Conservation (phyloP, 805 yeast genomes). For the Kodamaea kaohsiungensis region DNA sequence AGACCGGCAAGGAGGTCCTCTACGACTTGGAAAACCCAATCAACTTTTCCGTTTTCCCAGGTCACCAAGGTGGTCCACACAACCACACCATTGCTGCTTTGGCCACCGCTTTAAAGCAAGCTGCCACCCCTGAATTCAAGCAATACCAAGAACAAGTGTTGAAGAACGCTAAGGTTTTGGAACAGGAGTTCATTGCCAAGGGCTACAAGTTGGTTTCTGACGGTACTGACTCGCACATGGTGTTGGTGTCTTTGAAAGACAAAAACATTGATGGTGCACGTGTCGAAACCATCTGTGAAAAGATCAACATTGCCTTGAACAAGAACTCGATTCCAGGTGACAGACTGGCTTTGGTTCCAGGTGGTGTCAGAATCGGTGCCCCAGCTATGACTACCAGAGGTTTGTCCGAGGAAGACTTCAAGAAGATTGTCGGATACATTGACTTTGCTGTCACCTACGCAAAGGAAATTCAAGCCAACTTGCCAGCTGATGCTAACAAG, state of each 20-base stretch:
- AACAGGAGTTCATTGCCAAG: constrained; percentile 58
- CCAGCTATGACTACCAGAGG: constrained; percentile 99
- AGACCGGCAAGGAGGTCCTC: constrained; percentile 79
- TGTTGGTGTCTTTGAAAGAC: constrained; percentile 78
- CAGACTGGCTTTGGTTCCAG: constrained; percentile 93
- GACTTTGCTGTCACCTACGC: constrained; percentile 80
- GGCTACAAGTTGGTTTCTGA: constrained; percentile 82
- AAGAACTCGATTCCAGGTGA: constrained; percentile 98
- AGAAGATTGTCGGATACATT: constrained; percentile 75
- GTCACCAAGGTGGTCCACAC: constrained; percentile 99
- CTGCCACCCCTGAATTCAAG: constrained; percentile 83
- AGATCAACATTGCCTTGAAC: constrained; percentile 92
- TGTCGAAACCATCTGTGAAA: constrained; percentile 75
- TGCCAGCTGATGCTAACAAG: constrained; percentile 92
- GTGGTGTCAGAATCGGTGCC: constrained; percentile 96
- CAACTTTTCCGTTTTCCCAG: constrained; percentile 98
- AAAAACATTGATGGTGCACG: constrained; percentile 74
- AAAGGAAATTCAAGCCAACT: constrained; percentile 66
- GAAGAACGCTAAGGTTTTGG: constrained; percentile 77
- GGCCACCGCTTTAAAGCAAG: constrained; percentile 93
- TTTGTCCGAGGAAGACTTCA: constrained; percentile 74
- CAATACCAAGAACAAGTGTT: constrained; percentile 83
- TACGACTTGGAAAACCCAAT: constrained; percentile 90
- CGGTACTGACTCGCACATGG: constrained; percentile 95
- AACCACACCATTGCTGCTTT: constrained; percentile 96